Conservation (phyloP, 83 land plant species). For the Picea mariana region DNA sequence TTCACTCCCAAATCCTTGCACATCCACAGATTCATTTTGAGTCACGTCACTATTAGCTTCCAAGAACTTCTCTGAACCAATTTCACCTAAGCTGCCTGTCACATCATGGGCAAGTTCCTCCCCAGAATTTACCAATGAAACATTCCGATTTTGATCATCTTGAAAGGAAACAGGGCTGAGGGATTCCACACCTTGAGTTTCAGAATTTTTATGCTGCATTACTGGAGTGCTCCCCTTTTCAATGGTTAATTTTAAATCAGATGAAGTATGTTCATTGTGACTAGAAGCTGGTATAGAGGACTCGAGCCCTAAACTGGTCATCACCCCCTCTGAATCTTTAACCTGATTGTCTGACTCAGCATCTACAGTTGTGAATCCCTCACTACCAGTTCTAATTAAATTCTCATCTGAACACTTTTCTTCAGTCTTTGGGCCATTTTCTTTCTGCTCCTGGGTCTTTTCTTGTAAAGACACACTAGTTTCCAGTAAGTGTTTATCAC, state of each 20-base stretch:
- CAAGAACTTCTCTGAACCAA: neutral
- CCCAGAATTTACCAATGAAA: neutral
- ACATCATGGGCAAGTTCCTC: neutral
- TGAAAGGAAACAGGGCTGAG: neutral
- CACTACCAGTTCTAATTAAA: no score
- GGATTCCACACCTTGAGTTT: neutral
- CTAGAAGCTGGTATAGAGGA: no score
- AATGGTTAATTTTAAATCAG: no score
- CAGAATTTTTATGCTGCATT: neutral
- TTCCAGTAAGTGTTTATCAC: neutral
- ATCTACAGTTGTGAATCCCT: no score
- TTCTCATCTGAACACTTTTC: neutral
- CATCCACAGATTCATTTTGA: neutral
- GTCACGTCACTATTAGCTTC: neutral
- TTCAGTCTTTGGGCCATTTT: neutral
- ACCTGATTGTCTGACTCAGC: no score
- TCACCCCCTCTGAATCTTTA: no score
- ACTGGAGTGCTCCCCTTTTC: neutral
- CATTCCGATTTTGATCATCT: slow-evolving; percentile 3
- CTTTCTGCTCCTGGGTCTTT: neutral
- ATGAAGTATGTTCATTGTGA: no score
- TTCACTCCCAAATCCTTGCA: neutral
- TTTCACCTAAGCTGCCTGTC: neutral
- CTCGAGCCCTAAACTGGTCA: no score
- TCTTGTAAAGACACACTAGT: no score